Base-by-base conservation (phyloP, 441 rosid species). In the Theobroma grandiflorum region DNA sequence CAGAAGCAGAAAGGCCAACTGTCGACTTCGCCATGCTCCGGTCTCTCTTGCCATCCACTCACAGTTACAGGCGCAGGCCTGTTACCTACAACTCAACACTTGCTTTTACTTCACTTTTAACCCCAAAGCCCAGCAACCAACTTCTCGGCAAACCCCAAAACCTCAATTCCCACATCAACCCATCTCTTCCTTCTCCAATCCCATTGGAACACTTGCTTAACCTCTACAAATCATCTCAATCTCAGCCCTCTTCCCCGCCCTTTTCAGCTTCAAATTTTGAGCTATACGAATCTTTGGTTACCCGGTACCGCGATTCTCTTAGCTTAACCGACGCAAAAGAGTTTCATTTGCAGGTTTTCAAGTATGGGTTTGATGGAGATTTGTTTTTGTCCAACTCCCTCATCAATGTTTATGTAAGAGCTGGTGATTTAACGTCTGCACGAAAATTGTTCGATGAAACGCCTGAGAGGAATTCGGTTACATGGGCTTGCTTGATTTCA, bases 401-500 rank as follows among this genome's bases (percentile, higher is more conserved):
- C 72, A 86, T 95, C 47, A 94, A 91, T 81, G 74, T 84, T 0
- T 89, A 90, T 66, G 82, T 82, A 0, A 84, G 86, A 81, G 82
- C 74, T 18, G 89, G 89, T 47, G 91, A 91, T 75, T 78, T 85
- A 14, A 78, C 67, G 2, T 90, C 88, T 15, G 96, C 95, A 15
- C 86, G 84, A 53, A 89, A 88, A 77, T 8, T 95, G 87, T 91
- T 95, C 20, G 93, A 83, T 79, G 95, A 91, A 90, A 91, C 94
- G 96, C 83, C 91, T 38, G 84, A 74, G 1, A 92, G 88, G 78
- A 95, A 91, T 82, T 80, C 82, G 9, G 95, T 94, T 77, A 85
- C 97, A 0, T 92, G 99, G 99, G 92, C 96, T 35, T 89, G 95
- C 65, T 75, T 94, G 86, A 88, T 95, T 85, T 91, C 99, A 0